These are phyloP conservation scores for Penicillium samsonianum DNA, from an alignment of 495 filamentous ascomycete species.

Conservation along the genomic window DNA sequence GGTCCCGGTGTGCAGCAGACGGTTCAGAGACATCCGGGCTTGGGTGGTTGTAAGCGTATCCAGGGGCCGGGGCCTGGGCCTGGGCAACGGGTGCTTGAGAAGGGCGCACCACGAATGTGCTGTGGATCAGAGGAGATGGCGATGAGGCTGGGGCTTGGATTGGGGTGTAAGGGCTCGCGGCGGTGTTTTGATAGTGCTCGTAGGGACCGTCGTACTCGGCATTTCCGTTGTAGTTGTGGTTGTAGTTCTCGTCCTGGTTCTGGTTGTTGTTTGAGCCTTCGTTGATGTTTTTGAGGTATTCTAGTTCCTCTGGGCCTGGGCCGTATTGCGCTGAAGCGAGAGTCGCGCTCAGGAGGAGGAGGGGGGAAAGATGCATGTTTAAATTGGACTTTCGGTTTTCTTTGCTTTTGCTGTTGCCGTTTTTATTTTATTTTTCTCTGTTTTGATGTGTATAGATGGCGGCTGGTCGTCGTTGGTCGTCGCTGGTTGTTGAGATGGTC, in stretches of 20 bases:
- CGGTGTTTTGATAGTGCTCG: background rate
- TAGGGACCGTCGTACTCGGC: background rate
- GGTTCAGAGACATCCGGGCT: background rate
- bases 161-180: background rate
- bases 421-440: background rate
- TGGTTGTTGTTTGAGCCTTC: background rate
- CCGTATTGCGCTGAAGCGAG: constrained; percentile 5
- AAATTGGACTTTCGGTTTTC: background rate
- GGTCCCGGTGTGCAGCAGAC: background rate
- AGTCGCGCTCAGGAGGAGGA: constrained; percentile 19
- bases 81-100: background rate
- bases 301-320: background rate
- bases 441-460: background rate
- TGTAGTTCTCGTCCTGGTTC: background rate
- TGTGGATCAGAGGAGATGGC: background rate
- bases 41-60: background rate
- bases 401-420: background rate
- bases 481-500: background rate
- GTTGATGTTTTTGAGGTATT: background rate
- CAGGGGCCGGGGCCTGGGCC: background rate
- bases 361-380: constrained; percentile 22
- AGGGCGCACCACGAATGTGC: background rate
- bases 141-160: background rate
- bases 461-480: background rate
- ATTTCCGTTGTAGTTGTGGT: background rate